These are phyloP conservation scores for Cymbopogon flexuosus DNA, from an alignment of 202 grass and related monocot genomes.

Conservation along the genomic window DNA sequence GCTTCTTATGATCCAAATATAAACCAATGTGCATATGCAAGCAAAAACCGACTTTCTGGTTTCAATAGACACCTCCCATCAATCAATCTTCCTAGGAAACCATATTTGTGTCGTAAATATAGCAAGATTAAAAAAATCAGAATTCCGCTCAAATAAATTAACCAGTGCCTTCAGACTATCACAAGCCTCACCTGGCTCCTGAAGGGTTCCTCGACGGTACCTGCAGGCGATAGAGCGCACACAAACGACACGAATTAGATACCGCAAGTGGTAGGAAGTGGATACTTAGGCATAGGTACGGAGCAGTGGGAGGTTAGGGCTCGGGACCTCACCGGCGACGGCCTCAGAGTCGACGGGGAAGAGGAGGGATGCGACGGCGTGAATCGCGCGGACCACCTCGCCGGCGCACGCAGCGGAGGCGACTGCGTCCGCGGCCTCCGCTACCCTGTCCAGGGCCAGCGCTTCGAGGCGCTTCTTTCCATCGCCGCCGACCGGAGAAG, in stretches of 20 bases:
- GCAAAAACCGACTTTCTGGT: background rate
- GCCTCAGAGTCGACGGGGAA: slow-evolving; percentile 64
- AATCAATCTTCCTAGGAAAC: background rate
- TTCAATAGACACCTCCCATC: background rate
- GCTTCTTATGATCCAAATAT: background rate
- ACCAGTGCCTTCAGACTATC: background rate
- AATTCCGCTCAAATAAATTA: slow-evolving; percentile 15
- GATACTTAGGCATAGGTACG: background rate
- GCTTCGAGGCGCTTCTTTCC: slow-evolving; percentile 32
- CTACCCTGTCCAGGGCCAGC: slow-evolving; percentile 55
- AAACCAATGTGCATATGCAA: background rate
- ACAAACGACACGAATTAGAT: slow-evolving; percentile 6
- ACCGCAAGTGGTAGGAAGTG: background rate
- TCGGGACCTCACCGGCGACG: slow-evolving; percentile 46
- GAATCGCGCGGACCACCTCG: slow-evolving; percentile 62
- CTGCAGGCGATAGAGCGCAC: slow-evolving; percentile 35
- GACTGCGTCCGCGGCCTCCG: slow-evolving; percentile 49
- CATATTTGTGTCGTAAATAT: background rate
- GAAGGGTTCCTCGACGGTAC: slow-evolving; percentile 53
- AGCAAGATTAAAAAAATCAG: background rate
- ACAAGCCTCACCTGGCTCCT: slow-evolving; percentile 55
- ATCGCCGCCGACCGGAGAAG: background rate
- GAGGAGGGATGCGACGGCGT: slow-evolving; percentile 58
- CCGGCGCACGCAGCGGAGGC: slow-evolving; percentile 46
- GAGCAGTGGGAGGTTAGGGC: background rate